phyloP scores from a whole-genome alignment of 2,329 filamentous ascomycete genomes.

The Fusarium brachygibbosum region DNA sequence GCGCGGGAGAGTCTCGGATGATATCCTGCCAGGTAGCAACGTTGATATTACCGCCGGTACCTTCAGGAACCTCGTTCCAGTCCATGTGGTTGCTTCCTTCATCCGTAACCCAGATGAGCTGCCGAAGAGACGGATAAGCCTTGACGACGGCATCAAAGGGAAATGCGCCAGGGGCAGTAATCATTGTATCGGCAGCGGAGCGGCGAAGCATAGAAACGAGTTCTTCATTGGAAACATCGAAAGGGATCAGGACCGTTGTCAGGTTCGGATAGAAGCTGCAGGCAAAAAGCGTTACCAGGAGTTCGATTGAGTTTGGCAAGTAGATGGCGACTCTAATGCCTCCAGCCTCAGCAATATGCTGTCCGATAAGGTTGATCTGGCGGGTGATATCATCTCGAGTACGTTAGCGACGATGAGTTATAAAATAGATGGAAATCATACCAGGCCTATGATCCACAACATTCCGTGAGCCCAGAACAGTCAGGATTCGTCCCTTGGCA shows the following conservation, averaged over 20 bases:
- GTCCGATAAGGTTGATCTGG: conserved; percentile 89
- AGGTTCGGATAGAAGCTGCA: conserved; percentile 87
- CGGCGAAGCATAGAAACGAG: conserved; percentile 79
- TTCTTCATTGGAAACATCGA: conserved; percentile 77
- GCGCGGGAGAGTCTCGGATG: conserved; percentile 75
- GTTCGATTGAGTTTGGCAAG: conserved; percentile 92
- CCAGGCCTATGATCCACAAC: conserved; percentile 78
- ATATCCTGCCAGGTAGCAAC: conserved; percentile 96
- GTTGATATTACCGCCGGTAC: conserved; percentile 79
- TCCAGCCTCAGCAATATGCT: conserved; percentile 77
- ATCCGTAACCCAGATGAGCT: conserved; percentile 93
- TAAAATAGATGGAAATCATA: conserved; percentile 49
- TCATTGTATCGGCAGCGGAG: conserved; percentile 82
- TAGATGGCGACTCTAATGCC: conserved; percentile 87
- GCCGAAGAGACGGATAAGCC: conserved; percentile 77
- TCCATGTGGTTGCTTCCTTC: conserved; percentile 92
- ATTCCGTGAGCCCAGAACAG: conserved; percentile 81
- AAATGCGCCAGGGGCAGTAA: conserved; percentile 88
- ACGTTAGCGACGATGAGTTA: conserved; percentile 19
- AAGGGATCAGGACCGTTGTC: conserved; percentile 87
- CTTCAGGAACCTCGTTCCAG: conserved; percentile 89
- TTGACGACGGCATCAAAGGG: conserved; percentile 81
- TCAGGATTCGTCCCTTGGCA: conserved; percentile 79
- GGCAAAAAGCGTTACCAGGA: conserved; percentile 85
- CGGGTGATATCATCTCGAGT: conserved; percentile 76